These are phyloP conservation scores for Neocatenulostroma microsporum DNA, from an alignment of 2,329 filamentous ascomycete species.

Conservation along the genomic window DNA sequence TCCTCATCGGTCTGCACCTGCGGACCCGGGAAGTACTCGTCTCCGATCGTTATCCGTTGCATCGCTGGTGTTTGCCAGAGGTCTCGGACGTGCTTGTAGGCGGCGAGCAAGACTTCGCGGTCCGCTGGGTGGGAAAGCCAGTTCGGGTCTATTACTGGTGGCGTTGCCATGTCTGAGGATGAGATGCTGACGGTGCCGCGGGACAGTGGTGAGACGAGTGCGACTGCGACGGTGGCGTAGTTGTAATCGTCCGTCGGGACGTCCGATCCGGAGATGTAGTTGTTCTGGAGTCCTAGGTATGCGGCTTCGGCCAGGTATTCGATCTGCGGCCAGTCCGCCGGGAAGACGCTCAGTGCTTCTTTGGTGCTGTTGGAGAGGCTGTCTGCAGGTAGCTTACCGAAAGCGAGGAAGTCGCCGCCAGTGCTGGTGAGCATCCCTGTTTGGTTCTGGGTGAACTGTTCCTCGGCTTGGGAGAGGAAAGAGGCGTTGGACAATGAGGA, in stretches of 20 bases:
- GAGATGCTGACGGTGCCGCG: conserved; percentile 29
- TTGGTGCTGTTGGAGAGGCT: conserved; percentile 13
- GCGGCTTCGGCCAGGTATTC: conserved; percentile 12
- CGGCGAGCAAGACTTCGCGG: conserved; percentile 25
- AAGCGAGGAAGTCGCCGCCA: conserved; percentile 16
- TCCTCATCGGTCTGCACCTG: conserved; percentile 9
- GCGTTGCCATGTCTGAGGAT: conserved; percentile 18
- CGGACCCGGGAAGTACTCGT: conserved; percentile 24
- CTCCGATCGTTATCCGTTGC: conserved; percentile 18
- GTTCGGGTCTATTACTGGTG: conserved; percentile 29
- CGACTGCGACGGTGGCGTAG: too few species aligned
- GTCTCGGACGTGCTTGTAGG: conserved; percentile 26
- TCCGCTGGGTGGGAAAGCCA: conserved; percentile 31
- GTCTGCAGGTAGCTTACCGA: conserved; percentile 24
- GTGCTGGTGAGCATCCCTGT: conserved; percentile 11
- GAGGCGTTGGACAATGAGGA: background rate
- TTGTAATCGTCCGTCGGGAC: too few species aligned
- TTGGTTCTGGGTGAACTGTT: background rate
- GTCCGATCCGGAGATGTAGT: conserved; percentile 30
- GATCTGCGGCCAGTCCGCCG: conserved; percentile 25
- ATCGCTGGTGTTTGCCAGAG: conserved; percentile 21
- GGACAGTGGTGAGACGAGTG: conserved; percentile 27
- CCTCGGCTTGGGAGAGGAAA: background rate
- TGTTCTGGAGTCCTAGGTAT: conserved; percentile 17
- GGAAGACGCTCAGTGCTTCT: conserved; percentile 6